Conservation (phyloP, 805 yeast species). For the Candida nemodendra region DNA sequence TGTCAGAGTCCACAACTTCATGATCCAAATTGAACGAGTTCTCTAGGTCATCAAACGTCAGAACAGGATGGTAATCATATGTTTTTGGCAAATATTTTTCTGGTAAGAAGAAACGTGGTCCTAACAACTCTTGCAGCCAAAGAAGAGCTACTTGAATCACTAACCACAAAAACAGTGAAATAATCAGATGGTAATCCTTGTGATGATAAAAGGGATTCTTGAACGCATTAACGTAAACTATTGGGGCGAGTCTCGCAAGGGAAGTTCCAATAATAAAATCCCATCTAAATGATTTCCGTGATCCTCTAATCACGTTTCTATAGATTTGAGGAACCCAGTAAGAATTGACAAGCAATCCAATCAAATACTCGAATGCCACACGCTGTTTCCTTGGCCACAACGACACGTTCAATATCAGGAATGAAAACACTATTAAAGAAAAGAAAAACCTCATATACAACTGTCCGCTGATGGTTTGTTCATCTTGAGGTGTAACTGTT, state of each 20-base stretch:
- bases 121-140: constrained; percentile 62
- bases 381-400: constrained; percentile 65
- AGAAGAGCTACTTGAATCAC: constrained; percentile 56
- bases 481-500: constrained; percentile 40
- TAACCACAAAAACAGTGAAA: constrained; percentile 53
- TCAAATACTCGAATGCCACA: constrained; percentile 53
- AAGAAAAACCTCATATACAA: constrained; percentile 58
- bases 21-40: constrained; percentile 57
- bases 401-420: constrained; percentile 54
- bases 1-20: constrained; percentile 34
- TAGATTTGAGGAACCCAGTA: constrained; percentile 89
- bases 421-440: constrained; percentile 49
- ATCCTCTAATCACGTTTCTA: constrained; percentile 70
- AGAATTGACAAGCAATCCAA: constrained; percentile 56
- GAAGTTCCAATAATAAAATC: constrained; percentile 72
- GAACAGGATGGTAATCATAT: constrained; percentile 76
- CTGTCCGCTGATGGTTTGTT: constrained; percentile 55
- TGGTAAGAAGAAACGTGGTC: constrained; percentile 83
- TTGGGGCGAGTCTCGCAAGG: constrained; percentile 59
- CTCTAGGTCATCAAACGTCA: constrained; percentile 60
- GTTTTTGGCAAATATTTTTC: constrained; percentile 73
- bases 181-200: constrained; percentile 50
- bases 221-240: constrained; percentile 49
- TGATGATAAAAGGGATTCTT: constrained; percentile 72
- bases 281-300: constrained; percentile 68